phyloP scores from a whole-genome alignment of 495 filamentous ascomycete genomes.

The Bryoglossum gracile region DNA sequence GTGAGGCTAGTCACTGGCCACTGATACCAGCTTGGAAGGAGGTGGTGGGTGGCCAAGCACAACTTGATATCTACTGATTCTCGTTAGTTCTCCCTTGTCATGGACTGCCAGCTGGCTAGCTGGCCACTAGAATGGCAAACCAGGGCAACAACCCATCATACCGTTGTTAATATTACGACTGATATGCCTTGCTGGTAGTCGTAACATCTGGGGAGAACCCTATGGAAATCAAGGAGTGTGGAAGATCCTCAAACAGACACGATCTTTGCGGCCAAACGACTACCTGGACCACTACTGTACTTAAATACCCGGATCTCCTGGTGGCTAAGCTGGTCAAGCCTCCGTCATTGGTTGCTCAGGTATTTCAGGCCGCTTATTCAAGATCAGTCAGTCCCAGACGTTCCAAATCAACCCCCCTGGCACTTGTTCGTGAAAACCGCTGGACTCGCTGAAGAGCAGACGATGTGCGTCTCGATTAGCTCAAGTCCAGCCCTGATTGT shows the following conservation, averaged over 20 bases:
- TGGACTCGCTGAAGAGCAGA: neutral
- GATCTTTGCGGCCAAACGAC: constrained; percentile 21
- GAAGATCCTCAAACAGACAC: constrained; percentile 25
- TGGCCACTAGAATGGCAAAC: neutral
- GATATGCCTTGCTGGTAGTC: constrained; percentile 21
- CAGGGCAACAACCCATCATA: neutral
- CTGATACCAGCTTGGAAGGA: too few species aligned
- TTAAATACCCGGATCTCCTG: too few species aligned
- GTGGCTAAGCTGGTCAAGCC: neutral
- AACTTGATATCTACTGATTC: too few species aligned
- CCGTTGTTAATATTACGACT: constrained; percentile 15
- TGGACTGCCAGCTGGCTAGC: neutral
- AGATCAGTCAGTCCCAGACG: constrained; percentile 19
- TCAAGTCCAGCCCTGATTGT: too few species aligned
- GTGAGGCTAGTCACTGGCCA: too few species aligned
- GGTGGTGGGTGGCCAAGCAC: too few species aligned
- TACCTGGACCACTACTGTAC: too few species aligned
- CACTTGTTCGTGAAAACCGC: constrained; percentile 13
- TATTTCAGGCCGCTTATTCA: constrained; percentile 20
- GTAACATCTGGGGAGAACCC: constrained; percentile 21
- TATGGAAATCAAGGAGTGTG: constrained; percentile 10
- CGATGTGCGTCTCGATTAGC: neutral
- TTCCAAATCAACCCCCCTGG: constrained; percentile 17
- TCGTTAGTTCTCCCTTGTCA: neutral
- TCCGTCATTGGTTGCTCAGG: constrained; percentile 6